Evolutionary conservation across 306 rosid genomes (phyloP).

Genomic region (Cucumis hystrix): DNA sequence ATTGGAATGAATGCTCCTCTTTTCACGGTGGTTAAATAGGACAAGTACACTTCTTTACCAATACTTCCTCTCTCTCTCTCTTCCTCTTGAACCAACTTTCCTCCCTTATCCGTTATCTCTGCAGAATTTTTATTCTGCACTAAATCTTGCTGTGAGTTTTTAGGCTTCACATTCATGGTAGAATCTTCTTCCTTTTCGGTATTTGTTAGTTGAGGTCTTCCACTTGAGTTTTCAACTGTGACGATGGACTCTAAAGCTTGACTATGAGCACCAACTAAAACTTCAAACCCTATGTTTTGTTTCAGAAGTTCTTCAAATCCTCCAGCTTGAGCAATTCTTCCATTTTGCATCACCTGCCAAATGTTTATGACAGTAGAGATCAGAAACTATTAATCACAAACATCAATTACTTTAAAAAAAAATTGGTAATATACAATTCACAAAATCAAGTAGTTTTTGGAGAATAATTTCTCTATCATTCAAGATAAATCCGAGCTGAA

Average conservation of each 20-base stretch:
- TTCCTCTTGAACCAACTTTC: slow-evolving; percentile 80
- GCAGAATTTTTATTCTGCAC: slow-evolving; percentile 35
- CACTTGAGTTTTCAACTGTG: slow-evolving; percentile 44
- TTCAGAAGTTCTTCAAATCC: slow-evolving; percentile 60
- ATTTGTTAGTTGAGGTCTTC: slow-evolving; percentile 21
- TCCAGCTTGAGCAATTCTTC: slow-evolving; percentile 80
- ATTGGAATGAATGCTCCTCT: slow-evolving; percentile 62
- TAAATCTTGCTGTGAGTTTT: slow-evolving; percentile 23
- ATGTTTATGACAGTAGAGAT: not conserved
- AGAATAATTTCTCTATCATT: not conserved
- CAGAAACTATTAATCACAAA: not conserved
- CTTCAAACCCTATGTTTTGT: slow-evolving; percentile 80
- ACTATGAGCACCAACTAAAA: slow-evolving; percentile 88
- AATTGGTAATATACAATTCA: not conserved
- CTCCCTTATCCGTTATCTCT: slow-evolving; percentile 50
- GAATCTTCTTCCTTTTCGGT: slow-evolving; percentile 31
- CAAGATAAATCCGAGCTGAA: not conserved
- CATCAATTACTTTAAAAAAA: not conserved
- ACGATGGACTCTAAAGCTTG: slow-evolving; percentile 73
- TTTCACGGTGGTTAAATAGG: slow-evolving; percentile 64
- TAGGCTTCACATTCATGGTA: slow-evolving; percentile 23
- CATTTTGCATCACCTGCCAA: slow-evolving; percentile 83
- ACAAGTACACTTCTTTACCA: slow-evolving; percentile 63
- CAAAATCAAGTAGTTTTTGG: not conserved
- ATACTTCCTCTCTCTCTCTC: slow-evolving; percentile 97